Percentiles rank a stretch among this genome's conserved stretches.
phyloP scores from a whole-genome alignment of 805 yeast genomes.

The Ogataea glucozyma region DNA sequence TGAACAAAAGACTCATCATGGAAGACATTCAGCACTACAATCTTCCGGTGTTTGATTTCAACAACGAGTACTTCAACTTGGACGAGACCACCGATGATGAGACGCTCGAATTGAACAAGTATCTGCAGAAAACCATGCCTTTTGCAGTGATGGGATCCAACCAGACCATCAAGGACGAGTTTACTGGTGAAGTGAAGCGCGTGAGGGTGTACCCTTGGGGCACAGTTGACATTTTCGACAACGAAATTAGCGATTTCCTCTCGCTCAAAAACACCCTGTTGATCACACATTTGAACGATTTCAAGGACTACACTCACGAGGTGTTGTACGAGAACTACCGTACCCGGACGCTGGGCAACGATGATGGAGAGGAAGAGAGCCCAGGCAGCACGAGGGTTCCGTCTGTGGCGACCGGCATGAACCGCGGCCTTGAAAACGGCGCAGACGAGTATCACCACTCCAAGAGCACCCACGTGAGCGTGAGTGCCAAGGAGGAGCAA shows the following conservation, averaged over 20 bases:
- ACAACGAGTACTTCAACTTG: constrained; percentile 49
- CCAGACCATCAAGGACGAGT: constrained; percentile 37
- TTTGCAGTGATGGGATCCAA: constrained; percentile 68
- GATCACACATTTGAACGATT: constrained; percentile 82
- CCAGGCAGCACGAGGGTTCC: constrained; percentile 15
- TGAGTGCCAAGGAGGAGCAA: constrained; percentile 72
- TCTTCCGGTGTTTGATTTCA: constrained; percentile 79
- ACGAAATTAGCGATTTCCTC: constrained; percentile 77
- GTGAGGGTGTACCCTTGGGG: constrained; percentile 73
- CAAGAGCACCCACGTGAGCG: not conserved
- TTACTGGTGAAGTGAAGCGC: constrained; percentile 40
- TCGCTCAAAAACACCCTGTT: constrained; percentile 76
- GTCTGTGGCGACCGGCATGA: constrained; percentile 14
- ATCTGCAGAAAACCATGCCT: constrained; percentile 52
- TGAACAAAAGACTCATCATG: constrained; percentile 70
- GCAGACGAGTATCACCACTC: not conserved
- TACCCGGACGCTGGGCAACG: constrained; percentile 50
- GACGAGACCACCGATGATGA: constrained; percentile 35
- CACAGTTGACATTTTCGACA: constrained; percentile 53
- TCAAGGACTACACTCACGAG: constrained; percentile 87
- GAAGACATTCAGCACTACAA: constrained; percentile 74
- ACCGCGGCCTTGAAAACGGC: constrained; percentile 8
- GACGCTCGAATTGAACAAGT: constrained; percentile 32
- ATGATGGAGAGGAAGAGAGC: constrained; percentile 15
- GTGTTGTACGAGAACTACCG: constrained; percentile 85